Base-by-base conservation (phyloP, 2,329 filamentous ascomycete genomes). In the Helotiales sp. region DNA sequence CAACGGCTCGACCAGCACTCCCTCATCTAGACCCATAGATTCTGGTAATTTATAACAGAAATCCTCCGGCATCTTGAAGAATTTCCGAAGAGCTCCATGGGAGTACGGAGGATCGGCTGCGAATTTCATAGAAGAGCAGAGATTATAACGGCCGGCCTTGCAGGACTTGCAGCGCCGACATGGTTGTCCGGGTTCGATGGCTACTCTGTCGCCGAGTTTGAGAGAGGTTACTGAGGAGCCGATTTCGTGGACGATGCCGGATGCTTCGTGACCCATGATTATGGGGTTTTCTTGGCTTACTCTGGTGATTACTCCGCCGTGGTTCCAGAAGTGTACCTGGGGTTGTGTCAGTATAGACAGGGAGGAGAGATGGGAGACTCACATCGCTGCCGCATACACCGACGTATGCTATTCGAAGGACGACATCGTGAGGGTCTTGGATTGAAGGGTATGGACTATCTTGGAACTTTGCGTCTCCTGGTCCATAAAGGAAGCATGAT, bases 1-100 rank as follows among this genome's bases (percentile, higher is more conserved):
- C 0, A 81, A 69, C 0, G 81, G 81, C 65, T 84, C 81, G 1
- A 81, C 75, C 8, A 84, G 67, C 0, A 80, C 81, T 1, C 77
- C 81, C 25, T 82, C 77, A 58, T 83, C 79, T 36, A 80, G 66
- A 1, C 70, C 70, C 53, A 84, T 72, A 47, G 76, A 69, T 0
- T 70, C 68, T 0, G 79, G 77, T 2, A 83, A 67, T 1, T 70
- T 71, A 58, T 81, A 80, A 59, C 75, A 76, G 59, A 73, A 82
- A 64, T 81, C 79, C 0, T 73, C 71, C 0, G 77, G 73, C 0
- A 75, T 73, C 33, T 71, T 72, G 66, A 78, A 82, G 66, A 78
- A 82, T 59, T 77, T 80, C 2, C 72, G 69, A 10, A 83, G 68
- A 0, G 78, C 81, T 1, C 80, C 80, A 53, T 80, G 74, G 56